Percentiles rank a stretch among this genome's conserved stretches.
These are phyloP conservation scores for Blastomyces percursus DNA, from an alignment of 2,329 filamentous ascomycete genomes.

Conservation along the genomic window DNA sequence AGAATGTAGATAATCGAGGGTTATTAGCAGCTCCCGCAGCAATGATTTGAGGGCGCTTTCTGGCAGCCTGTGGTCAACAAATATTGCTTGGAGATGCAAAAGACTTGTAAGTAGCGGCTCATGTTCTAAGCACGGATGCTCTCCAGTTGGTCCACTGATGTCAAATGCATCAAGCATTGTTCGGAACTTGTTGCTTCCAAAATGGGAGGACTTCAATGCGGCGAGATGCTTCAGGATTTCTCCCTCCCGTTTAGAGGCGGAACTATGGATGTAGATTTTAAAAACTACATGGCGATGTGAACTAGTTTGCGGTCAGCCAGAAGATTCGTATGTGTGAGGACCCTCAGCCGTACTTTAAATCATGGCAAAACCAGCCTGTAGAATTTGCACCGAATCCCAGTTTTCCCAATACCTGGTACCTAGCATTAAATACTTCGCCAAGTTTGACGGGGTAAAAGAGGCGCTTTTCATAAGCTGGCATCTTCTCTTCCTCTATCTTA, in stretches of 20 bases:
- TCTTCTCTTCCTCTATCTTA: slow-evolving; percentile 10
- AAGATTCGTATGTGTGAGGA: not conserved
- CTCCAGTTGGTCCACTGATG: not conserved
- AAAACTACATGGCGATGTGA: slow-evolving; percentile 1
- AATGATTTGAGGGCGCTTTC: slow-evolving; percentile 7
- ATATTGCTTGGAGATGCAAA: slow-evolving; percentile 6
- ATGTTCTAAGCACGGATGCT: slow-evolving; percentile 10
- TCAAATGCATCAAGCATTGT: slow-evolving; percentile 9
- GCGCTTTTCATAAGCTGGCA: slow-evolving; percentile 5
- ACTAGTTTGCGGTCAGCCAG: too few relatives aligned
- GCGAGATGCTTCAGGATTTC: slow-evolving; percentile 6
- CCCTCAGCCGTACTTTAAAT: slow-evolving; percentile 1
- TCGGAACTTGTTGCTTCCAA: slow-evolving; percentile 5
- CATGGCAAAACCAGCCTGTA: not conserved
- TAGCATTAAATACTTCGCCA: slow-evolving; percentile 7
- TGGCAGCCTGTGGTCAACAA: not conserved
- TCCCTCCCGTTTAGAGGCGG: not conserved
- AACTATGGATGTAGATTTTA: slow-evolving; percentile 8
- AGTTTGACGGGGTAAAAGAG: slow-evolving; percentile 10
- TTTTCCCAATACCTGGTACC: slow-evolving; percentile 10
- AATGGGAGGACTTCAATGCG: slow-evolving; percentile 2
- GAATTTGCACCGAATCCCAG: slow-evolving; percentile 10
- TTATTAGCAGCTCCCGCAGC: slow-evolving; percentile 5
- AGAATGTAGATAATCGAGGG: slow-evolving; percentile 6
- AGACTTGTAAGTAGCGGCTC: slow-evolving; percentile 6